Evolutionary conservation across 306 rosid genomes (phyloP).

Genomic region (Castanea mollissima): DNA sequence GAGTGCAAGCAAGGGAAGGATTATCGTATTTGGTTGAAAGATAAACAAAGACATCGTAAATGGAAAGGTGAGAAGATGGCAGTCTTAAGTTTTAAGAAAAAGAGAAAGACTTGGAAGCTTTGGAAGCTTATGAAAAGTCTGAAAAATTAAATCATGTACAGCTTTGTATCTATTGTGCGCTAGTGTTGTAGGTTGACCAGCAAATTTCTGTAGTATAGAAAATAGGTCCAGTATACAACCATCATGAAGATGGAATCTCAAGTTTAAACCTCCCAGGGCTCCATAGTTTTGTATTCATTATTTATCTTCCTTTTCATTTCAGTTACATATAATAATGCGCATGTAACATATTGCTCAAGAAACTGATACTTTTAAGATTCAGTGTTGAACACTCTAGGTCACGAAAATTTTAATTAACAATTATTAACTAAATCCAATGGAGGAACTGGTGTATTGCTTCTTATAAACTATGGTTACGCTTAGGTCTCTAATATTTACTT

Average conservation of each 20-base stretch:
- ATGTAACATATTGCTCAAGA: no score
- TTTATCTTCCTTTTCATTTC: neutral
- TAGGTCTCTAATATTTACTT: no score
- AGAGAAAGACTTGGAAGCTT: slow-evolving; percentile 36
- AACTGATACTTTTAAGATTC: no score
- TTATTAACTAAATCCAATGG: no score
- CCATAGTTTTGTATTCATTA: neutral
- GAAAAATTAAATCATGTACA: slow-evolving; percentile 6
- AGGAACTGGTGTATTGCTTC: no score
- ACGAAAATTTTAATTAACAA: no score
- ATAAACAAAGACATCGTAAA: slow-evolving; percentile 32
- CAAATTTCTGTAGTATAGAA: neutral
- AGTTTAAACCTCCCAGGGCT: neutral
- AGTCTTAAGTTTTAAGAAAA: slow-evolving; percentile 46
- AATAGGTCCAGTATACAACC: neutral
- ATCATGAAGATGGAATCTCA: neutral
- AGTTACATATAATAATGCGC: no score
- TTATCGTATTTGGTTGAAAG: slow-evolving; percentile 60
- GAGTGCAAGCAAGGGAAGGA: slow-evolving; percentile 56
- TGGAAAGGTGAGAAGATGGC: slow-evolving; percentile 37
- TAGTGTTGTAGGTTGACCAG: neutral
- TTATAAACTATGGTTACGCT: no score
- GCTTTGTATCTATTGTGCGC: neutral
- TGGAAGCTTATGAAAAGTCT: slow-evolving; percentile 30
- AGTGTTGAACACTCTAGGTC: no score